These are phyloP conservation scores for Spathaspora sp. DNA, from an alignment of 1,139 yeast genomes.

Conservation along the genomic window DNA sequence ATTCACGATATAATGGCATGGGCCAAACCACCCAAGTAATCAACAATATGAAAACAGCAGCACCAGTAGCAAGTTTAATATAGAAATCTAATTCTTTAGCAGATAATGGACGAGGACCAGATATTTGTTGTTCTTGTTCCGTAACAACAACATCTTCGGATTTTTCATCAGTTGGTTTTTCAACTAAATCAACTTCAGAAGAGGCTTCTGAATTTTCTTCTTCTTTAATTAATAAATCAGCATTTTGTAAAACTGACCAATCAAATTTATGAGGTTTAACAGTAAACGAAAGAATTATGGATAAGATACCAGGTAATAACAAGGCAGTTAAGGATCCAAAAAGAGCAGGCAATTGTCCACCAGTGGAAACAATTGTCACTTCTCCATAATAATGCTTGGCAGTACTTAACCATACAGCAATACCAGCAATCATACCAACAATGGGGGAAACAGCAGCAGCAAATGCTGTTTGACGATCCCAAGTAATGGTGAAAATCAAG, in stretches of 20 bases:
- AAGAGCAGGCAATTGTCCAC: constrained; percentile 33
- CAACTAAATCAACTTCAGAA: constrained; percentile 4
- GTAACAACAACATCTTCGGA: constrained; percentile 7
- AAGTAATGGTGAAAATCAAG: constrained; percentile 29
- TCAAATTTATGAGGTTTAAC: constrained; percentile 29
- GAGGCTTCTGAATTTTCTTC: constrained; percentile 5
- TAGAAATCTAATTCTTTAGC: constrained; percentile 18
- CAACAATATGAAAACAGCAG: constrained; percentile 26
- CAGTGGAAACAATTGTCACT: constrained; percentile 23
- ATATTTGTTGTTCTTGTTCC: constrained; percentile 3
- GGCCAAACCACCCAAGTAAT: constrained; percentile 47
- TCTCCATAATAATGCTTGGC: constrained; percentile 25
- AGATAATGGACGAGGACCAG: constrained; percentile 9
- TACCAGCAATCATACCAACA: constrained; percentile 22
- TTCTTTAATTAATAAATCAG: constrained; percentile 20
- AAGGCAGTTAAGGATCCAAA: constrained; percentile 33
- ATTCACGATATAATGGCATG: constrained; percentile 45
- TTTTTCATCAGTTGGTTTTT: constrained; percentile 4
- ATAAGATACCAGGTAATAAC: constrained; percentile 29
- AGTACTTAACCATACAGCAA: constrained; percentile 26
- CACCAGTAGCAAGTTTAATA: constrained; percentile 30
- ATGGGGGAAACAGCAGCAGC: constrained; percentile 29
- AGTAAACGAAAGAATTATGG: constrained; percentile 24
- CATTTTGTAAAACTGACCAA: constrained; percentile 27
- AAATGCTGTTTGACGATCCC: constrained; percentile 30